phyloP scores from a whole-genome alignment of 1,284 basidiomycete species.

The Pascua guehoae region DNA sequence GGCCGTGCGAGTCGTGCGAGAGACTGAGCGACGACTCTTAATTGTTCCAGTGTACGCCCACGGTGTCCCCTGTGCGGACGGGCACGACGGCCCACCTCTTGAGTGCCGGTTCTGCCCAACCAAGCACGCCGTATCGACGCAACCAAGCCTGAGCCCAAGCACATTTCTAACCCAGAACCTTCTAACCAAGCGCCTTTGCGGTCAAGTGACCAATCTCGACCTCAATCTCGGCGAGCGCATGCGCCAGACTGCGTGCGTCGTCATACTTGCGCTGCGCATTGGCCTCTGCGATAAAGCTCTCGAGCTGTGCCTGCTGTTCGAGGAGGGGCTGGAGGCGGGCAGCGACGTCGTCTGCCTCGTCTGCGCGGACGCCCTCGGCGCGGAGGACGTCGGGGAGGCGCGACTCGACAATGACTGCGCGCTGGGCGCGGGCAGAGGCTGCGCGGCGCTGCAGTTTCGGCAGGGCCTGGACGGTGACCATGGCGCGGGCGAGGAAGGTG shows the following conservation, averaged over 20 bases:
- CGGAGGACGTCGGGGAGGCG: slow-evolving; percentile 27
- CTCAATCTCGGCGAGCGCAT: slow-evolving; percentile 72
- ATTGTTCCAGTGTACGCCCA: too few species aligned
- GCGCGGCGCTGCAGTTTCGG: slow-evolving; percentile 56
- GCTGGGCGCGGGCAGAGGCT: slow-evolving; percentile 27
- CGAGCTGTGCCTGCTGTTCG: slow-evolving; percentile 83
- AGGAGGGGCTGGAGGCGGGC: slow-evolving; percentile 73
- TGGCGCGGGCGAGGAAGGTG: slow-evolving; percentile 76
- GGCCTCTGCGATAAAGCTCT: slow-evolving; percentile 65
- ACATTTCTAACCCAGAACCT: too few species aligned
- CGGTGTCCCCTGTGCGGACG: too few species aligned
- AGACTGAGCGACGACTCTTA: too few species aligned
- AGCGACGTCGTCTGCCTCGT: slow-evolving; percentile 60
- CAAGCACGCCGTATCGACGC: too few species aligned
- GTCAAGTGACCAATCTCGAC: slow-evolving; percentile 68
- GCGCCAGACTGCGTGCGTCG: slow-evolving; percentile 72
- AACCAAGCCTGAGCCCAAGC: too few species aligned
- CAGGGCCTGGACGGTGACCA: slow-evolving; percentile 52
- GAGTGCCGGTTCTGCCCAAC: too few species aligned
- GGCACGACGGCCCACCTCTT: too few species aligned
- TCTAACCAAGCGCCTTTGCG: slow-evolving; percentile 5
- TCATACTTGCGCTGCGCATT: slow-evolving; percentile 82
- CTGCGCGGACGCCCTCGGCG: slow-evolving; percentile 20
- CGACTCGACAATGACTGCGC: slow-evolving; percentile 29
- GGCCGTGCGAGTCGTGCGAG: too few species aligned